These are phyloP conservation scores for Schizosaccharomyces japonicus DNA, from an alignment of 805 yeast species.

Conservation along the genomic window DNA sequence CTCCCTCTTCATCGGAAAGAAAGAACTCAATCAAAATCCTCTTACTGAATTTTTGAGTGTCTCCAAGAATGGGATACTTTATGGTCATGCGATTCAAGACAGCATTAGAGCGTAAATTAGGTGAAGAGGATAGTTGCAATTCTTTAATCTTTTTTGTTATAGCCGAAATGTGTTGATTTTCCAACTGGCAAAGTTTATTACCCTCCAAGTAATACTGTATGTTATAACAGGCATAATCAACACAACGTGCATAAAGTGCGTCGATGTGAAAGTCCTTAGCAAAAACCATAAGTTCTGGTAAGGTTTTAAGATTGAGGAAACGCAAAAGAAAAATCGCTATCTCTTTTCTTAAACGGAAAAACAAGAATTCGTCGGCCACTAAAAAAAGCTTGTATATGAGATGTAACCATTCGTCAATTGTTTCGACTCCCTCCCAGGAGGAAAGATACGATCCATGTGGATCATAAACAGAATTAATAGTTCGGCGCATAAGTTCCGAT, in stretches of 20 bases:
- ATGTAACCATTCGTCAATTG: too few species aligned
- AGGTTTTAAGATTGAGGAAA: background rate
- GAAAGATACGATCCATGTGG: too few species aligned
- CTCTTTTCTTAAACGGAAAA: background rate
- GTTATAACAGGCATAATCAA: conserved; percentile 1
- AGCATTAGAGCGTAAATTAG: conserved; percentile 27
- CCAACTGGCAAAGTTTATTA: background rate
- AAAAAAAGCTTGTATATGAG: background rate
- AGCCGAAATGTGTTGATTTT: background rate
- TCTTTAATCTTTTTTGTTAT: conserved; percentile 18
- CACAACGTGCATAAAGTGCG: background rate
- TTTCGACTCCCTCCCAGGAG: too few species aligned
- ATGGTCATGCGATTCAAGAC: conserved; percentile 33
- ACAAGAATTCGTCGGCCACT: background rate
- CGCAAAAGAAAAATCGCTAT: background rate
- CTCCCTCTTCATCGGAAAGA: conserved; percentile 30
- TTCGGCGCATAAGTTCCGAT: too few species aligned
- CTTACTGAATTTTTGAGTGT: conserved; percentile 15
- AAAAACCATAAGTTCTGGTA: background rate
- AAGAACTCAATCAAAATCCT: conserved; percentile 22
- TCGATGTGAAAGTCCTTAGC: background rate
- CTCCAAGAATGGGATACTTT: conserved; percentile 15
- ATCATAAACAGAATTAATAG: too few species aligned
- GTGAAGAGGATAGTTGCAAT: conserved; percentile 17
- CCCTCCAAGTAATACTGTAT: background rate